Percentiles rank a stretch among this genome's conserved stretches.
These are phyloP conservation scores for Phytophthora hybrid DNA, from an alignment of 352 stramenopile genomes.

Conservation along the genomic window DNA sequence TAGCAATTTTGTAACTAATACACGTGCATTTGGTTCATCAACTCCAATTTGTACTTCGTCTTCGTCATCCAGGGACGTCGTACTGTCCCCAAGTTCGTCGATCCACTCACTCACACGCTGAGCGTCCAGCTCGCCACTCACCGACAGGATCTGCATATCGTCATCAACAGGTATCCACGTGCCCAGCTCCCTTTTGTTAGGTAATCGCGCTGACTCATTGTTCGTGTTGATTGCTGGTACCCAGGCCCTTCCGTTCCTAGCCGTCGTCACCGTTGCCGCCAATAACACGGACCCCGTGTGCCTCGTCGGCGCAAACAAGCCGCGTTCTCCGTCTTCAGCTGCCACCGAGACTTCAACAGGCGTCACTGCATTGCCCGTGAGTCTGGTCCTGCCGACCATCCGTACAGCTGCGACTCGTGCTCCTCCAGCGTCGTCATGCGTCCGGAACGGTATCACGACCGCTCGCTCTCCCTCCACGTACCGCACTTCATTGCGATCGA, in stretches of 20 bases:
- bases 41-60: neutral
- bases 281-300: neutral
- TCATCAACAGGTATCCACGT: neutral
- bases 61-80: neutral
- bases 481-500: neutral
- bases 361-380: neutral
- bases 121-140: neutral
- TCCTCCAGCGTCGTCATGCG: neutral
- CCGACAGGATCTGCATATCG: neutral
- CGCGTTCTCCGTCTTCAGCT: neutral
- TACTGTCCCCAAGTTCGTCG: neutral
- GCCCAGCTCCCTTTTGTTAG: neutral
- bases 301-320: neutral
- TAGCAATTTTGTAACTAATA: neutral
- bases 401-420: neutral
- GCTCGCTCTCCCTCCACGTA: neutral
- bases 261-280: neutral
- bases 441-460: neutral
- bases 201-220: neutral
- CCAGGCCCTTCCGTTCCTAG: neutral
- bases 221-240: neutral
- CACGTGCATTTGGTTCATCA: conserved; percentile 1
- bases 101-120: neutral
- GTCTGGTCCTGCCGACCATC: neutral
- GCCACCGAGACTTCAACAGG: neutral